Conservation (phyloP, 2,329 filamentous ascomycete genomes). For the Niveomyces coronatus region DNA sequence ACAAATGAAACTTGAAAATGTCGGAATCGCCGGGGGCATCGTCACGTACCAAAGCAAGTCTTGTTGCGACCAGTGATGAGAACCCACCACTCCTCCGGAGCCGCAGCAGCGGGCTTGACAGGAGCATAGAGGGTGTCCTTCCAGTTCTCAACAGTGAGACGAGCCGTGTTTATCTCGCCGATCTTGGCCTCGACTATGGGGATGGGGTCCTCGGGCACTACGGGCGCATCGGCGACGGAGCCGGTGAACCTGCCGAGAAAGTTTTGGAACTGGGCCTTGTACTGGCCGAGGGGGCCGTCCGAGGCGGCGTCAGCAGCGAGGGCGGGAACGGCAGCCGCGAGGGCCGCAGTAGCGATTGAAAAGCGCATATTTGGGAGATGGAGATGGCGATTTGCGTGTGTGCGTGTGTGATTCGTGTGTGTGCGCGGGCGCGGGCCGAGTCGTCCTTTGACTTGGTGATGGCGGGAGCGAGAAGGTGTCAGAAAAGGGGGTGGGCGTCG, state of each 20-base stretch:
- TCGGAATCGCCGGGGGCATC: background rate
- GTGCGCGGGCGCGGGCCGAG: background rate
- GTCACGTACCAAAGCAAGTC: slow-evolving; percentile 55
- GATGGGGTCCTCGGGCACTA: slow-evolving; percentile 28
- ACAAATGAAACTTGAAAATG: background rate
- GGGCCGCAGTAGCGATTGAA: slow-evolving; percentile 31
- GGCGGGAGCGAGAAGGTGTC: background rate
- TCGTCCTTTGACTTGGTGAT: no score
- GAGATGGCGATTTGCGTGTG: slow-evolving; percentile 9
- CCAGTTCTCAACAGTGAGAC: slow-evolving; percentile 60
- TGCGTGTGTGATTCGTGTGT: background rate
- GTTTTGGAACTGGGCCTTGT: slow-evolving; percentile 53
- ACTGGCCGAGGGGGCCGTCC: slow-evolving; percentile 42
- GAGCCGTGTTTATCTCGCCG: slow-evolving; percentile 33
- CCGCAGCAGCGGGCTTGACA: slow-evolving; percentile 46
- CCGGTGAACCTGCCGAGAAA: slow-evolving; percentile 50
- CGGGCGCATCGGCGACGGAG: slow-evolving; percentile 36
- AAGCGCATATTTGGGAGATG: slow-evolving; percentile 49
- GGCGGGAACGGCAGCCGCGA: slow-evolving; percentile 41
- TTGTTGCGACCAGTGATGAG: slow-evolving; percentile 66
- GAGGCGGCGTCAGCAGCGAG: slow-evolving; percentile 40
- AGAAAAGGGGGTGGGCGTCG: no score
- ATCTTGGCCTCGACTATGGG: slow-evolving; percentile 32
- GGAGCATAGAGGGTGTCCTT: slow-evolving; percentile 54
- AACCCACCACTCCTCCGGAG: slow-evolving; percentile 68